Conservation (phyloP, 2,329 filamentous ascomycete genomes). For the Phoma herbarum region DNA sequence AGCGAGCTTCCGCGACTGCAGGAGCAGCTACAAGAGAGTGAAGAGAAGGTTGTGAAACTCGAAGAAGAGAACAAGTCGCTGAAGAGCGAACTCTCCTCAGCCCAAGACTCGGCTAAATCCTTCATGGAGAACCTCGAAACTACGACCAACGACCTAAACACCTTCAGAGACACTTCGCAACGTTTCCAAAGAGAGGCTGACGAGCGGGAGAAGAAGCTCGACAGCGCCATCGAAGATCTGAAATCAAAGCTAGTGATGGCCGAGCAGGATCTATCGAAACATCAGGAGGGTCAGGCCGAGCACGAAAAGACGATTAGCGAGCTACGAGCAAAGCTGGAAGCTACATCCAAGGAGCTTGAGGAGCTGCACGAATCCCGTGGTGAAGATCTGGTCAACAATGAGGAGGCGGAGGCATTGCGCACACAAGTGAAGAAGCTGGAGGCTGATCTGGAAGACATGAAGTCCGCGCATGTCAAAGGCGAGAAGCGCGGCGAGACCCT, state of each 20-base stretch:
- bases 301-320: slow-evolving; percentile 53
- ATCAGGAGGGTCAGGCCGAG: slow-evolving; percentile 54
- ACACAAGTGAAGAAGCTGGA: slow-evolving; percentile 45
- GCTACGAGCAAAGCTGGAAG: slow-evolving; percentile 41
- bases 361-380: slow-evolving; percentile 52
- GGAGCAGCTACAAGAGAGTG: slow-evolving; percentile 73
- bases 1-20: slow-evolving; percentile 86
- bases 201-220: slow-evolving; percentile 43
- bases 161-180: slow-evolving; percentile 62
- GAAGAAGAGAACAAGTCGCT: slow-evolving; percentile 73
- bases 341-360: slow-evolving; percentile 59
- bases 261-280: slow-evolving; percentile 57
- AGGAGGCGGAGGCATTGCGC: slow-evolving; percentile 39
- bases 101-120: slow-evolving; percentile 69
- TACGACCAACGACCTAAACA: slow-evolving; percentile 70
- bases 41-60: slow-evolving; percentile 75
- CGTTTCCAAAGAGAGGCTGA: slow-evolving; percentile 47
- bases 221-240: slow-evolving; percentile 37
- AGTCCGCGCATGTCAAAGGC: slow-evolving; percentile 47
- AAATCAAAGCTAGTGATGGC: slow-evolving; percentile 48
- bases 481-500: slow-evolving; percentile 65
- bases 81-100: slow-evolving; percentile 73
- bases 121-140: slow-evolving; percentile 69
- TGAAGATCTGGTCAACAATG: slow-evolving; percentile 42
- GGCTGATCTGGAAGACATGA: slow-evolving; percentile 41